Conservation (phyloP, 768 basidiomycete genomes). For the Boletus barrowsii region DNA sequence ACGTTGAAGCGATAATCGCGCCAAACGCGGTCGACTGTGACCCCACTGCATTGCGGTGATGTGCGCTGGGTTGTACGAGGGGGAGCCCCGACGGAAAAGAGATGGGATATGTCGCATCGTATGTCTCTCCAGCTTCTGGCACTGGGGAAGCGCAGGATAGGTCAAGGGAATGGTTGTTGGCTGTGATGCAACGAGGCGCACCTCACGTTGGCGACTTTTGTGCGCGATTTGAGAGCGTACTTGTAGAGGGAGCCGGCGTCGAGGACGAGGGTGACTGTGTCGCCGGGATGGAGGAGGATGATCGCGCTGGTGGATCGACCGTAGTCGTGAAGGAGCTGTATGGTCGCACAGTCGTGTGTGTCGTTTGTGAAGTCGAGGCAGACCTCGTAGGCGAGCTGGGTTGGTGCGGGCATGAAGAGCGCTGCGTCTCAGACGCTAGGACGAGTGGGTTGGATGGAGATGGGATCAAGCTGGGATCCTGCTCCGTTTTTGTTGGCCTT, state of each 20-base stretch:
- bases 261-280: conserved; percentile 63
- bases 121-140: conserved; percentile 67
- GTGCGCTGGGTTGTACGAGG: conserved; percentile 33
- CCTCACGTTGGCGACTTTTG: conserved; percentile 69
- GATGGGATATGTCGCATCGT: conserved; percentile 56
- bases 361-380: conserved; percentile 70
- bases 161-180: conserved; percentile 1
- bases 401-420: conserved; percentile 53
- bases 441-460: conserved; percentile 13
- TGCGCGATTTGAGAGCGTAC: conserved; percentile 63
- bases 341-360: conserved; percentile 57
- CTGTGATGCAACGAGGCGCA: conserved; percentile 32
- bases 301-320: conserved; percentile 52
- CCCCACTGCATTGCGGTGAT: conserved; percentile 44
- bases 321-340: conserved; percentile 65
- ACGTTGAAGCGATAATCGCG: conserved; percentile 62
- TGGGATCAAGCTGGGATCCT: conserved; percentile 11
- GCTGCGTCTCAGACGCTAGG: conserved; percentile 34
- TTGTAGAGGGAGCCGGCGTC: conserved; percentile 68
- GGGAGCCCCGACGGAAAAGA: conserved; percentile 44
- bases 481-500: conserved; percentile 30
- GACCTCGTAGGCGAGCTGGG: conserved; percentile 57
- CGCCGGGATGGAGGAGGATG: conserved; percentile 58
- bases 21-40: conserved; percentile 66
- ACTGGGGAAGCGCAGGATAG: conserved; percentile 31